Conservation (phyloP, 2,329 filamentous ascomycete genomes). For the Fusarium sp. region DNA sequence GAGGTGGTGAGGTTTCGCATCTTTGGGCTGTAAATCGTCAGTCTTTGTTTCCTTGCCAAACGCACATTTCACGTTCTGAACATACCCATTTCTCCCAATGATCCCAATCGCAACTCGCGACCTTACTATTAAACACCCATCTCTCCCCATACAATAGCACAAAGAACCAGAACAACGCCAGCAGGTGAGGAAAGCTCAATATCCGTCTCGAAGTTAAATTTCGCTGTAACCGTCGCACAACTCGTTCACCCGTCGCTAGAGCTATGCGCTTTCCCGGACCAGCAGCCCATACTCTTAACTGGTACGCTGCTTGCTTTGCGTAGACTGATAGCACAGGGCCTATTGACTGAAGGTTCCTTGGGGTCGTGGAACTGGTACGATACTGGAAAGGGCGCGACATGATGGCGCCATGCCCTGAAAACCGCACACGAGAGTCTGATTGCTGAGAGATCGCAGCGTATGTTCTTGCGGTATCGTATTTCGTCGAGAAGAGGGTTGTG, state of each 20-base stretch:
- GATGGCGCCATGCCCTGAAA: conserved; percentile 46
- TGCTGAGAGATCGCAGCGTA: background rate
- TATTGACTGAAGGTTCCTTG: conserved; percentile 36
- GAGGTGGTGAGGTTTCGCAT: conserved; percentile 83
- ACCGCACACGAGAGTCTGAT: background rate
- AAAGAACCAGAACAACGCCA: conserved; percentile 80
- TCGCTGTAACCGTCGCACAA: conserved; percentile 45
- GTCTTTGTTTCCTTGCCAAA: background rate
- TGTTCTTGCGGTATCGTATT: background rate
- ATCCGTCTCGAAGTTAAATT: conserved; percentile 64
- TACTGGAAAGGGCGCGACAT: conserved; percentile 46
- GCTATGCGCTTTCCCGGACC: conserved; percentile 55
- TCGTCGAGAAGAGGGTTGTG: background rate
- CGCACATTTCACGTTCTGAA: background rate
- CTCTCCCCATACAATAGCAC: conserved; percentile 88
- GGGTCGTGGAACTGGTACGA: conserved; percentile 27
- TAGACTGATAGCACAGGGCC: conserved; percentile 39
- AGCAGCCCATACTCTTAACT: conserved; percentile 55
- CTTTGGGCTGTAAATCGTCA: conserved; percentile 69
- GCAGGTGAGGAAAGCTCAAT: conserved; percentile 71
- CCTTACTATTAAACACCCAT: conserved; percentile 76
- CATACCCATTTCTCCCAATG: conserved; percentile 94
- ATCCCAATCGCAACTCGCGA: conserved; percentile 81
- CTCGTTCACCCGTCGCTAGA: conserved; percentile 46
- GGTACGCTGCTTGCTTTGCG: conserved; percentile 43